Evolutionary conservation across 768 basidiomycete genomes (phyloP), one percentile per base, ranked within the genome.

Genomic region (Pleurotus salmoneostramineus): DNA sequence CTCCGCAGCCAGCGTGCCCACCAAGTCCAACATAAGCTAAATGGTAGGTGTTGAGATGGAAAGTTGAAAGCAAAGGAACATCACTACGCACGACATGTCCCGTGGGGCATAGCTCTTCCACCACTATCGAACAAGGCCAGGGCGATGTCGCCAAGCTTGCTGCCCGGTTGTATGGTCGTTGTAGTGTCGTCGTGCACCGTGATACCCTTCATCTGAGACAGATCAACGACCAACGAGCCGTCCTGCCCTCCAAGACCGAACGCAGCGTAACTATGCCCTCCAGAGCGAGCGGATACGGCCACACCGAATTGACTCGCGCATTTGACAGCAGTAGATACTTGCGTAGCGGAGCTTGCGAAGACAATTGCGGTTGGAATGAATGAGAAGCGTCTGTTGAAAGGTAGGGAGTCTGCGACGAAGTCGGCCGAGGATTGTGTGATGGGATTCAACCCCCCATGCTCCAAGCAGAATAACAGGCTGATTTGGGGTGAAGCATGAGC

Each of bases 11-110:
- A n/a, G 75, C 66, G 59, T 79, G 79, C 2, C 79, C 79, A 6
- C 79, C 78, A 6, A 78, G 65, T 1, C 79, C 78, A 31, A 80
- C 77, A 54, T 78, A 75, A 0, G 77, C 52, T 55, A 17, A 55
- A 1, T 14, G 4, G 43, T 27, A 0, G 21, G 15, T 4, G 5
- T 43, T 8, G 34, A 37, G 6, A 11, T 31, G 10, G 36, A 6
- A 42, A 54, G 15, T 4, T n/a, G 34, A 35, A 14, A 3, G 27
- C 10, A 6, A 4, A 10, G 51, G 6, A 4, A n/a, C 6, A 17
- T 7, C 0, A 42, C 12, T 8, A 54, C 52, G 17, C 43, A 54
- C 52, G 71, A 58, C 77, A 79, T 3, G 74, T 74, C 5, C 78
- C 79, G 58, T 78, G 79, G 1, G 76, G 72, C 50, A 76, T 59